These are phyloP conservation scores for Myriosclerotinia scirpicola DNA, from an alignment of 2,329 filamentous ascomycete genomes.

Conservation along the genomic window DNA sequence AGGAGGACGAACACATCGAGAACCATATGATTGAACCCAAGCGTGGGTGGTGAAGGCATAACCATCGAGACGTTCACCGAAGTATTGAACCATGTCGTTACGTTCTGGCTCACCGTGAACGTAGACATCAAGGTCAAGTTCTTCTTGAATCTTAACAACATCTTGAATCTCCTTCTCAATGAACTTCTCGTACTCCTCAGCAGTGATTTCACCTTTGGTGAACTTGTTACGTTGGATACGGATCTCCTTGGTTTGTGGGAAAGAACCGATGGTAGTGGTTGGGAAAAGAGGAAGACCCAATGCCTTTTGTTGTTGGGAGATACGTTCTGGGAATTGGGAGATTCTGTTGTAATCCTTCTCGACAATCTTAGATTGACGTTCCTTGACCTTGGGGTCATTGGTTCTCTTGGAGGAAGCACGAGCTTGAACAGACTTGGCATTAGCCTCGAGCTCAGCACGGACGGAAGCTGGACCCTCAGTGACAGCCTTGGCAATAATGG, in stretches of 20 bases:
- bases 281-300: slow-evolving; percentile 96
- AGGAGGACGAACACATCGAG: slow-evolving; percentile 94
- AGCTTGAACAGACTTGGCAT: slow-evolving; percentile 89
- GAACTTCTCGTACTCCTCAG: slow-evolving; percentile 94
- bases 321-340: slow-evolving; percentile 81
- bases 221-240: slow-evolving; percentile 95
- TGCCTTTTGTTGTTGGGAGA: slow-evolving; percentile 84
- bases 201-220: slow-evolving; percentile 96
- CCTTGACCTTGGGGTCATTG: slow-evolving; percentile 97
- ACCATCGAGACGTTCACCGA: slow-evolving; percentile 93
- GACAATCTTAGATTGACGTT: slow-evolving; percentile 86
- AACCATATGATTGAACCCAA: slow-evolving; percentile 98
- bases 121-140: slow-evolving; percentile 94
- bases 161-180: slow-evolving; percentile 98
- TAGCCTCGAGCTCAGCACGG: slow-evolving; percentile 87
- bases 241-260: slow-evolving; percentile 99
- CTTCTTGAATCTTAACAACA: slow-evolving; percentile 94
- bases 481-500: slow-evolving; percentile 93
- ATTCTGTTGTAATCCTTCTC: slow-evolving; percentile 87
- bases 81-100: slow-evolving; percentile 99
- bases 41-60: slow-evolving; percentile 99
- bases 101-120: slow-evolving; percentile 99
- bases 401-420: slow-evolving; percentile 91
- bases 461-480: slow-evolving; percentile 88
- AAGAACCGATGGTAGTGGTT: slow-evolving; percentile 98